Percentiles rank a stretch among this genome's conserved stretches.
Conservation (phyloP, 352 stramenopile genomes). For the Phytophthora meadii region DNA sequence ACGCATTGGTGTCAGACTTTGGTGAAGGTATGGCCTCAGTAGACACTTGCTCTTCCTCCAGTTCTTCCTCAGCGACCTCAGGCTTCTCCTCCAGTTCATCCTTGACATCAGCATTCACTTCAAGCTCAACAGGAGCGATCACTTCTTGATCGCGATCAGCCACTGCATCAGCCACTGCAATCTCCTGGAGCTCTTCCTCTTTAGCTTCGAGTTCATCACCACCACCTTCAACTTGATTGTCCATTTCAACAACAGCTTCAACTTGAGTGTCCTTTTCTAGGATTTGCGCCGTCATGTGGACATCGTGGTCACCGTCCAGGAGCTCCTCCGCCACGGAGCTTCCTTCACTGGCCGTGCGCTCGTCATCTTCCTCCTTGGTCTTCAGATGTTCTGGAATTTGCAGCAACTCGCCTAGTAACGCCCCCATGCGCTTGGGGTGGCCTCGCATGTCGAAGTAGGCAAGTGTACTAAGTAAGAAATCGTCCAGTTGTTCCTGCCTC, state of each 20-base stretch:
- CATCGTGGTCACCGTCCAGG: conserved; percentile 15
- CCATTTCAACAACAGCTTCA: conserved; percentile 22
- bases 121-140: conserved; percentile 7
- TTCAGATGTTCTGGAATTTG: conserved; percentile 51
- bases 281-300: conserved; percentile 1
- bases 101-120: conserved; percentile 12
- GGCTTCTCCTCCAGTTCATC: conserved; percentile 17
- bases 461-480: conserved; percentile 66
- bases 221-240: conserved; percentile 21
- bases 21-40: background rate
- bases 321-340: conserved; percentile 41
- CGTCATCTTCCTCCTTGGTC: conserved; percentile 36
- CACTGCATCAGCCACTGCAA: background rate
- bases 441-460: conserved; percentile 55
- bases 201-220: too few species aligned
- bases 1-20: conserved; percentile 5
- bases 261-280: conserved; percentile 10
- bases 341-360: conserved; percentile 43
- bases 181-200: background rate
- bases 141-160: conserved; percentile 1
- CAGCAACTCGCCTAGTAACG: conserved; percentile 63
- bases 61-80: conserved; percentile 7
- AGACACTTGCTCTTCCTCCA: conserved; percentile 13
- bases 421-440: conserved; percentile 47
- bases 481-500: conserved; percentile 66